Percentiles rank a stretch among this genome's conserved stretches.
phyloP scores from a whole-genome alignment of 2,329 filamentous ascomycete genomes.

The Herpotrichia juniperi region DNA sequence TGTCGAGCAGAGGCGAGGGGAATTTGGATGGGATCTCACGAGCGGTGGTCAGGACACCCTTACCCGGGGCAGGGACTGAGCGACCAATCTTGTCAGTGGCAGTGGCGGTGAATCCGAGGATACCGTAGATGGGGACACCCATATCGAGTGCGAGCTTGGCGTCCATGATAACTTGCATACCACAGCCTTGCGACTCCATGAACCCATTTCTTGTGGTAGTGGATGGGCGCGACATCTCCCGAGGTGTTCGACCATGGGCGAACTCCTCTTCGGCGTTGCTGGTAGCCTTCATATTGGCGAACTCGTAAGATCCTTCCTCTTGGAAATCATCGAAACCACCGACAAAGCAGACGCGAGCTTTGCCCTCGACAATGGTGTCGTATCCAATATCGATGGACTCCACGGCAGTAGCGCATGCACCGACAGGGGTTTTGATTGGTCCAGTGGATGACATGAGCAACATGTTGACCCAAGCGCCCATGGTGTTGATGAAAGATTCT shows the following conservation, averaged over 20 bases:
- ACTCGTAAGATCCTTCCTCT: slow-evolving; percentile 98
- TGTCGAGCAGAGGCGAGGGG: slow-evolving; percentile 93
- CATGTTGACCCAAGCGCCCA: slow-evolving; percentile 99
- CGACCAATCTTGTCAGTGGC: slow-evolving; percentile 99
- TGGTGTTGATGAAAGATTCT: slow-evolving; percentile 99
- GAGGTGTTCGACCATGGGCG: slow-evolving; percentile 89
- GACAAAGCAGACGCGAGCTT: slow-evolving; percentile 95
- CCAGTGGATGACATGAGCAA: slow-evolving; percentile 94
- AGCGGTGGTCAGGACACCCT: slow-evolving; percentile 95
- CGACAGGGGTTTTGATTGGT: slow-evolving; percentile 97
- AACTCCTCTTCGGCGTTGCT: slow-evolving; percentile 98
- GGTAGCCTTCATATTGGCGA: slow-evolving; percentile 99
- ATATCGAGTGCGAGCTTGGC: slow-evolving; percentile 95
- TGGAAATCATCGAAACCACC: slow-evolving; percentile 99
- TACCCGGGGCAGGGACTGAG: slow-evolving; percentile 92
- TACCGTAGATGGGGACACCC: slow-evolving; percentile 97
- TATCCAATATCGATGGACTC: slow-evolving; percentile 98
- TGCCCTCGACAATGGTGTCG: slow-evolving; percentile 97
- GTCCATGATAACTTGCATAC: slow-evolving; percentile 98
- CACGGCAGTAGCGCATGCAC: slow-evolving; percentile 95
- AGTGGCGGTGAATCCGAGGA: slow-evolving; percentile 90
- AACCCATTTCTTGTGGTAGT: slow-evolving; percentile 97
- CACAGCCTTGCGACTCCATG: slow-evolving; percentile 99
- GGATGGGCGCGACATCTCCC: slow-evolving; percentile 97
- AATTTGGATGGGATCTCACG: slow-evolving; percentile 90